Conservation (phyloP, 768 basidiomycete genomes). For the Galerina sulciceps region DNA sequence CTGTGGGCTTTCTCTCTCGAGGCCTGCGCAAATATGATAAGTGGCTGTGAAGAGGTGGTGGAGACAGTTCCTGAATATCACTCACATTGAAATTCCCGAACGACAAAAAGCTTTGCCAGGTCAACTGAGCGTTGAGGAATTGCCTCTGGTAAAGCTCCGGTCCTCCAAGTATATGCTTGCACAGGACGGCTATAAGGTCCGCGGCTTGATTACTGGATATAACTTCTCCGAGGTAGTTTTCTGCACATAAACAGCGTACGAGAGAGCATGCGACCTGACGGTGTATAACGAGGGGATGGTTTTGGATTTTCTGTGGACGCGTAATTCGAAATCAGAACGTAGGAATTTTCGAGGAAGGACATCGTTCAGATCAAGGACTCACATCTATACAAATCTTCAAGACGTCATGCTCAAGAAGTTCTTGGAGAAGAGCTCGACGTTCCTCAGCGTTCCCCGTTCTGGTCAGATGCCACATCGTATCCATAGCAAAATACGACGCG, state of each 20-base stretch:
- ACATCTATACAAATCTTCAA: constrained; percentile 27
- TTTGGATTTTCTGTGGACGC: constrained; percentile 19
- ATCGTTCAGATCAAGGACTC: background rate
- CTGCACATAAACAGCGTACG: constrained; percentile 21
- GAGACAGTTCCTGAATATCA: too few relatives aligned
- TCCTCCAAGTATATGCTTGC: constrained; percentile 26
- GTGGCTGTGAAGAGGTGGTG: too few relatives aligned
- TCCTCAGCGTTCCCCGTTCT: constrained; percentile 20
- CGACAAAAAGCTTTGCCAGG: constrained; percentile 18
- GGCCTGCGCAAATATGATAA: constrained; percentile 24
- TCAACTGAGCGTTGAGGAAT: constrained; percentile 22
- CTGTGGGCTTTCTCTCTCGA: constrained; percentile 17
- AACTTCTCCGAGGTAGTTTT: constrained; percentile 25
- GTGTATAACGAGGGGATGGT: constrained; percentile 26
- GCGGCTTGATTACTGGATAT: constrained; percentile 19
- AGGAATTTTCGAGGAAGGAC: too few relatives aligned
- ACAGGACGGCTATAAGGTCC: constrained; percentile 28
- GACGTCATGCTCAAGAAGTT: constrained; percentile 24
- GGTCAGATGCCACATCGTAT: constrained; percentile 23
- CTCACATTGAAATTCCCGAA: too few relatives aligned
- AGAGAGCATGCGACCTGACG: constrained; percentile 22
- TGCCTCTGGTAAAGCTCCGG: constrained; percentile 24
- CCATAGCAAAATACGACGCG: constrained; percentile 25
- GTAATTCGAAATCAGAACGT: too few relatives aligned
- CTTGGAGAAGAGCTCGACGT: constrained; percentile 23